Conservation (phyloP, 805 yeast species). For the Maudiozyma saulgeensis region DNA sequence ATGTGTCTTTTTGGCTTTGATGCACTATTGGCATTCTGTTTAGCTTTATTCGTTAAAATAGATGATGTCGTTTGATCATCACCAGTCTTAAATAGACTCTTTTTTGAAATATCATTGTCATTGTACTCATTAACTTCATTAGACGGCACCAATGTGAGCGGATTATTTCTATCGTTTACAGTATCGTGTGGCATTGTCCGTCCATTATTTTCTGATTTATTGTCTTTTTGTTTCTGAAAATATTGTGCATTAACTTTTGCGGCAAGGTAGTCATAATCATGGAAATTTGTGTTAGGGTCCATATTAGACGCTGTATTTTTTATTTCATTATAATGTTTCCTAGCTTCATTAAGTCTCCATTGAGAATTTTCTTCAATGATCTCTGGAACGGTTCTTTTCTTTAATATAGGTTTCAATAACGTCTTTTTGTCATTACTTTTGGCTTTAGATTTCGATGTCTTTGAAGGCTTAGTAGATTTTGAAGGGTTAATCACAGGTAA, state of each 20-base stretch:
- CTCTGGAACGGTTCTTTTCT: slow-evolving; percentile 78
- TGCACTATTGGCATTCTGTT: neutral
- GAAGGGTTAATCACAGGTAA: slow-evolving; percentile 7
- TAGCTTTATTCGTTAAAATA: slow-evolving; percentile 14
- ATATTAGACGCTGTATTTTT: slow-evolving; percentile 16
- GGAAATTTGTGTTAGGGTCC: slow-evolving; percentile 21
- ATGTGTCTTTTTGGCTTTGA: slow-evolving; percentile 44
- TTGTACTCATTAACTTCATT: neutral
- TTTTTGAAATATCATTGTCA: neutral
- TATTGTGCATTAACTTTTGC: slow-evolving; percentile 32
- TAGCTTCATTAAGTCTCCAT: slow-evolving; percentile 36
- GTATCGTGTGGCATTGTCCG: neutral
- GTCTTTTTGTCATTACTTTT: slow-evolving; percentile 7
- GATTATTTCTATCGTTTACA: neutral
- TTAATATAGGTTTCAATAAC: slow-evolving; percentile 72
- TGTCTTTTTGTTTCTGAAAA: slow-evolving; percentile 5
- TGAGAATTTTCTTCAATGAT: slow-evolving; percentile 37
- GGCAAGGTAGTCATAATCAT: slow-evolving; percentile 27
- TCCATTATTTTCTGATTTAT: neutral
- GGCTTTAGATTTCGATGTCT: slow-evolving; percentile 7
- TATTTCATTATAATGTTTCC: slow-evolving; percentile 48
- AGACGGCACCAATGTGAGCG: neutral
- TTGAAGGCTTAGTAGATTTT: slow-evolving; percentile 2
- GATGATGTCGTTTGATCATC: slow-evolving; percentile 7
- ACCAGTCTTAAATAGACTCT: neutral